Percentiles rank a stretch among this genome's conserved stretches.
Evolutionary conservation across 2,329 filamentous ascomycete species (phyloP).

Genomic region (Acrodontium crateriforme): DNA sequence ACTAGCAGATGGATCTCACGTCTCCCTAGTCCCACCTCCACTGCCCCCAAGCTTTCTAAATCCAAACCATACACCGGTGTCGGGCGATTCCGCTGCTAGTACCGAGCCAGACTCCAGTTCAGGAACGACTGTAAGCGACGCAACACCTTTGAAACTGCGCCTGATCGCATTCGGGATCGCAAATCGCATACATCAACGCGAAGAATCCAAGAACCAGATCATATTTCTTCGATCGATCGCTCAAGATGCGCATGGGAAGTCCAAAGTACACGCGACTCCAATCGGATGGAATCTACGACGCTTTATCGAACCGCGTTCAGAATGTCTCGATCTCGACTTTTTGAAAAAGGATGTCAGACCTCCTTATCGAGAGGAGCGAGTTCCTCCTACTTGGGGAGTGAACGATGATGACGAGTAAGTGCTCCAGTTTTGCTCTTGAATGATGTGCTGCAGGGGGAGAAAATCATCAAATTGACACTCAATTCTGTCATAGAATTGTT

Average conservation of each 20-base stretch:
- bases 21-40: slow-evolving; percentile 1
- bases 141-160: slow-evolving; percentile 20
- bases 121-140: neutral
- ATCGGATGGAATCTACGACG: slow-evolving; percentile 33
- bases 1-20: slow-evolving; percentile 7
- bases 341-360: slow-evolving; percentile 24
- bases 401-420: neutral
- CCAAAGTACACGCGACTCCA: slow-evolving; percentile 28
- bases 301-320: slow-evolving; percentile 31
- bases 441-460: too few species aligned
- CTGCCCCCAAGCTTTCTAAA: neutral
- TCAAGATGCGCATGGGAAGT: slow-evolving; percentile 28
- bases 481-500: too few species aligned
- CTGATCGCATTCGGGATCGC: slow-evolving; percentile 34
- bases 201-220: slow-evolving; percentile 33
- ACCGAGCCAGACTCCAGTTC: neutral
- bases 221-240: slow-evolving; percentile 33
- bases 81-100: neutral
- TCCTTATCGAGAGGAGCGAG: slow-evolving; percentile 22
- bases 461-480: too few species aligned
- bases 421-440: too few species aligned
- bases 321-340: slow-evolving; percentile 33
- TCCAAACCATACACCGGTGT: slow-evolving; percentile 2
- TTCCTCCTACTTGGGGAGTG: neutral
- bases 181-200: slow-evolving; percentile 33